Evolutionary conservation across 2,329 filamentous ascomycete genomes (phyloP), one percentile per base, ranked within the genome.

Genomic region (Helicocarpus griseus): DNA sequence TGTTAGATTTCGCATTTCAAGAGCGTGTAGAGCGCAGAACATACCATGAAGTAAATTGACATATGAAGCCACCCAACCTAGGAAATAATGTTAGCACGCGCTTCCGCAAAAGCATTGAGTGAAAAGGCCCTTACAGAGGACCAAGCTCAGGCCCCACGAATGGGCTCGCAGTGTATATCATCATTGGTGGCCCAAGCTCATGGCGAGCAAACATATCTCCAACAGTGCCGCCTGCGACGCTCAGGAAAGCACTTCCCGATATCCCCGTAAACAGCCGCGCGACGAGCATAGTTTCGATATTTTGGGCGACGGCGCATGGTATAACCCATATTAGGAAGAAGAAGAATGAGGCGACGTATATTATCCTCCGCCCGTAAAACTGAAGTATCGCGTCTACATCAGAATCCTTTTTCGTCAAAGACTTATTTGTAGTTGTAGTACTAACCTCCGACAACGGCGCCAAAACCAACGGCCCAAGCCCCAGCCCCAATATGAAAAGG

Each of bases 221-320:
- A 14, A 95, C 87, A 0, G 87, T 95, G 11, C 89, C 88, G 38
- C 89, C 89, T 0, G 88, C 86, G 1, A 95, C 88, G 53, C 73
- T 77, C 41, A 81, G 61, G 55, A 81, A 81, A 1, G 78, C 78
- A 55, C 73, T 76, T 21, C 70, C 71, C 22, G 68, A 62, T 17
- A 73, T 53, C 9, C 70, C 71, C 55, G 66, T 68, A 55, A 96
- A 77, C 65, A 95, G 95, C 5, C 90, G 81, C 14, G 78, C 77
- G 13, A 94, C 72, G 48, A 95, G 71, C 74, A 94, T 81, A 4
- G 88, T 93, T 58, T 81, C 71, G n/a, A 90, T 86, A 62, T 94
- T 94, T 50, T 75, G 73, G n/a, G 87, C 86, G 19, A 90, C 82
- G 0, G 89, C 89, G 57, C 85, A 87, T 0, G 89, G 89, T 48